Conservation (phyloP, 2,329 filamentous ascomycete genomes). For the Fusarium poae region DNA sequence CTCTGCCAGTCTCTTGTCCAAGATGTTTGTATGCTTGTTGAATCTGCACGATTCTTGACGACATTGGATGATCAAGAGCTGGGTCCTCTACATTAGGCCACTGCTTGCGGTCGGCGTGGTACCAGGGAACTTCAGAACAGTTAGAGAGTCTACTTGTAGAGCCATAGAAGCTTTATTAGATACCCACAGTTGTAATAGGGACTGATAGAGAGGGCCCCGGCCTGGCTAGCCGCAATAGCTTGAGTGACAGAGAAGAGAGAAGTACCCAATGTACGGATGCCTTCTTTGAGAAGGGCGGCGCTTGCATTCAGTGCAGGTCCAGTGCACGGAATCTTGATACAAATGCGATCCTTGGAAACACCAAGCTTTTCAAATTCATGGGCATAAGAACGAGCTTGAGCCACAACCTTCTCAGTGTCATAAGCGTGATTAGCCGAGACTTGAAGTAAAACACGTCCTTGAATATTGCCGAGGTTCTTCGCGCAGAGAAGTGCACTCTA, state of each 20-base stretch:
- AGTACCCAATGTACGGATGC: constrained; percentile 14
- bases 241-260: constrained; percentile 16
- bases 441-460: constrained; percentile 1
- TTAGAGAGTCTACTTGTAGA: rapidly evolving
- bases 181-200: constrained; percentile 10
- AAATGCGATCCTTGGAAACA: constrained; percentile 3
- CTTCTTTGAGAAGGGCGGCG: constrained; percentile 2
- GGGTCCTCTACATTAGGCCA: constrained; percentile 18
- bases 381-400: not conserved
- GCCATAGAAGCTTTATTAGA: rapidly evolving
- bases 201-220: not conserved
- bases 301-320: constrained; percentile 17
- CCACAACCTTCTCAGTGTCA: not conserved
- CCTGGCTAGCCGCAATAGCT: not conserved
- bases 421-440: constrained; percentile 13
- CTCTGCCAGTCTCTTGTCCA: not conserved
- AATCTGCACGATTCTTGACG: constrained; percentile 4
- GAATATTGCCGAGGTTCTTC: constrained; percentile 10
- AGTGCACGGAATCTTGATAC: constrained; percentile 16
- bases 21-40: not conserved
- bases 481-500: constrained; percentile 13
- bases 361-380: constrained; percentile 12
- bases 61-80: constrained; percentile 24
- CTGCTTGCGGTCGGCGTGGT: not conserved
- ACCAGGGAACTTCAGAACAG: constrained; percentile 3